Evolutionary conservation across 2,329 filamentous ascomycete genomes (phyloP), one percentile per base, ranked within the genome.

Genomic region (Alternaria infectoria): DNA sequence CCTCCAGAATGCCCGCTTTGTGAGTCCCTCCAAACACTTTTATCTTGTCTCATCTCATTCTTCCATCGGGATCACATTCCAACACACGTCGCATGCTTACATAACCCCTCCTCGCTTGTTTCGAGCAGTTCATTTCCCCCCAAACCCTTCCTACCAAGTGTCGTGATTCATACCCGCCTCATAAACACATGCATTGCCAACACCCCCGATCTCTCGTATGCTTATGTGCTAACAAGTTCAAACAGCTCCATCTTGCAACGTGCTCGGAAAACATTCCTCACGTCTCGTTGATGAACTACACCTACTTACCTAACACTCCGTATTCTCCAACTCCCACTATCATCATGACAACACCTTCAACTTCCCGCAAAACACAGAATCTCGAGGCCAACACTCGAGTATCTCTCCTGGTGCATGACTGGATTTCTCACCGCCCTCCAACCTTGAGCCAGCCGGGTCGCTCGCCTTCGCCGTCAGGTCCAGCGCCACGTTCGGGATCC

Each of bases 221-320:
- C 15, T 6, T 26, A 36, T 32, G 25, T 36, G 25, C 67, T 70
- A 43, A 67, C 43, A 12, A n/a, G 28, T 21, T 9, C 15, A 44
- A 6, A 50, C 64, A 97, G 93, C 93, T 99, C 70, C 96, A 99
- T 81, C 91, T 99, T 57, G 94, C 96, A 72, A 99, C 96, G 60
- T 96, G 92, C 80, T 89, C 89, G 72, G 86, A 91, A 70, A 91
- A 96, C 75, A 85, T 89, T 67, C 96, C 96, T 10, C 93, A 98
- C 79, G 93, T 98, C 69, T 96, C 93, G 40, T 89, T 99, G 69
- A 99, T 99, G 96, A 97, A 97, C 85, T 98, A 98, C 84, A 98
- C 96, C 76, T 98, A 97, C 82, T 91, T 99, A 21, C 91, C 93
- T 43, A 89, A 86, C 6, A 75, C 75, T 12, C 92, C 91, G 15